Conservation (phyloP, 2,329 filamentous ascomycete species). For the Penicillium sp. region DNA sequence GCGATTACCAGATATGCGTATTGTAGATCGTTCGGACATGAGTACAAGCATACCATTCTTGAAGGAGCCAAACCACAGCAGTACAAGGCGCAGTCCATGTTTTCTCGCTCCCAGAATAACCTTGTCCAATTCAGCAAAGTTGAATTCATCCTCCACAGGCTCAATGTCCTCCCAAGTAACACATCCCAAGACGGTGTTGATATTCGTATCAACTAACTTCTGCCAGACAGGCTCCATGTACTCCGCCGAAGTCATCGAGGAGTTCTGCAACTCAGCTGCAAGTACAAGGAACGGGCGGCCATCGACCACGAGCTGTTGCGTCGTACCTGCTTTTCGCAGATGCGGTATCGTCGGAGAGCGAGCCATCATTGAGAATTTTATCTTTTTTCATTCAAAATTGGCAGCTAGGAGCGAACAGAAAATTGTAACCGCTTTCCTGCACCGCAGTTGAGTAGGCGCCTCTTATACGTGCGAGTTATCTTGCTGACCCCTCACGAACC, state of each 20-base stretch:
- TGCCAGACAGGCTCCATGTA: constrained; percentile 53
- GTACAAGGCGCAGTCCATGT: constrained; percentile 45
- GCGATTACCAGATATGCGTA: not conserved
- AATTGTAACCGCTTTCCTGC: no score
- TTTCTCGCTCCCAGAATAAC: constrained; percentile 44
- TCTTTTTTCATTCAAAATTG: not conserved
- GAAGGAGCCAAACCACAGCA: constrained; percentile 55
- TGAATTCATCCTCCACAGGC: constrained; percentile 49
- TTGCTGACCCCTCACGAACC: not conserved
- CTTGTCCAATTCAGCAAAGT: constrained; percentile 49
- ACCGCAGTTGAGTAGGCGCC: not conserved
- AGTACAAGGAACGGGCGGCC: constrained; percentile 51
- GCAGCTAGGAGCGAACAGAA: not conserved
- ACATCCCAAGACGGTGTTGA: constrained; percentile 52
- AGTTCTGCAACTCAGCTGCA: constrained; percentile 54
- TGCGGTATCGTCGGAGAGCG: constrained; percentile 19
- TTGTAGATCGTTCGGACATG: not conserved
- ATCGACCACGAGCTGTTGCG: constrained; percentile 49
- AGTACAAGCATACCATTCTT: constrained; percentile 48
- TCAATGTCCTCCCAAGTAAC: constrained; percentile 55
- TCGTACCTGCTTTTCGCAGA: constrained; percentile 12
- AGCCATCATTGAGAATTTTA: not conserved
- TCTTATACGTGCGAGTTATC: not conserved
- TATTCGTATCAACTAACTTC: constrained; percentile 46
- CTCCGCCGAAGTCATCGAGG: constrained; percentile 49